Base-by-base conservation (phyloP, 768 basidiomycete species). In the Leccinum broughii region DNA sequence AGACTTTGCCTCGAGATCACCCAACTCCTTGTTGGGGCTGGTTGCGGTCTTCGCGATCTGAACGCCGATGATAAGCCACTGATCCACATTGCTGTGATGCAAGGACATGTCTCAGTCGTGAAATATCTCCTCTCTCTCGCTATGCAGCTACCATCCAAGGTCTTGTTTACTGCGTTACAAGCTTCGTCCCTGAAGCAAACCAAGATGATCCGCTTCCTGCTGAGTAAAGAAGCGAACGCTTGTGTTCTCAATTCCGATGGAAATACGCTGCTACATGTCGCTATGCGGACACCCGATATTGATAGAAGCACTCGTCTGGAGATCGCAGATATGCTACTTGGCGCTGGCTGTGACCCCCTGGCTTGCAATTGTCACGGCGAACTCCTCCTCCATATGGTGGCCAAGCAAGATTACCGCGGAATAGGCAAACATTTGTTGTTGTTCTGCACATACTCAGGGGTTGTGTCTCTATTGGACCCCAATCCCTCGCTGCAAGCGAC, bases 161-260 rank as follows among this genome's bases (percentile, higher is more conserved):
- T 59, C 35, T 41, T 59, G n/a, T 55, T 59, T 26, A 13, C 53
- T 2, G 59, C 41, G 11, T 15, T 52, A 7, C 50, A 44, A 5
- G 32, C 5, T 15, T 4, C 35, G 2, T 8, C 4, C 5, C 3
- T 5, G 14, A 54, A 50, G 14, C n/a, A 35, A 50, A 46, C 26
- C 48, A 13, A 34, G n/a, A 54, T 62, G 54, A 10, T 59, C 24
- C 41, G 32, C 13, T 48, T 62, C 4, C 54, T 64, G 6, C 11
- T 62, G 10, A 14, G 7, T 1, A 54, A 53, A 6, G 44, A 54
- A 34, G 60, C 57, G 3, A 26, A 57, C 6, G 4, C 46, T 14
- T n/a, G 22, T 28, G n/a, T 24, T 15, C 20, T 50, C 37, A 28
- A 30, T 17, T 8, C 22, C 7, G 14, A 34, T 20, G 34, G 32